These are phyloP conservation scores for Vigna unguiculata DNA, from an alignment of 306 rosid genomes.

Conservation along the genomic window DNA sequence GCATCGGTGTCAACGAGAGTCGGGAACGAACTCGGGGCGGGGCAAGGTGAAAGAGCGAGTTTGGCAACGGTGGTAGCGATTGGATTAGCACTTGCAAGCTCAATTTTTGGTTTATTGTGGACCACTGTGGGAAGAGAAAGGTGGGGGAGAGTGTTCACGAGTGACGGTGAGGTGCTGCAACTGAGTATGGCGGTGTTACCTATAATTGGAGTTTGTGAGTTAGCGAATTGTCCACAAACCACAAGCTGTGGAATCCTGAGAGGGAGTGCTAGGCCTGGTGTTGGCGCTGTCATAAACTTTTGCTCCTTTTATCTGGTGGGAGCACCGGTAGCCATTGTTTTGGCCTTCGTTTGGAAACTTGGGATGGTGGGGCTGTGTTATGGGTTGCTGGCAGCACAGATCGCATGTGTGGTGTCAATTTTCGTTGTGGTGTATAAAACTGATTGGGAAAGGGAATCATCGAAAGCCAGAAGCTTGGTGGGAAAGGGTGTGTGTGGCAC, in stretches of 20 bases:
- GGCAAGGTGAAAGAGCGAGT: conserved; percentile 49
- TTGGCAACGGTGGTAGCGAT: conserved; percentile 56
- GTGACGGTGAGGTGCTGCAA: conserved; percentile 54
- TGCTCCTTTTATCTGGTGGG: conserved; percentile 69
- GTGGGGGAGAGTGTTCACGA: conserved; percentile 63
- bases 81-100: conserved; percentile 54
- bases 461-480: conserved; percentile 58
- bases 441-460: conserved; percentile 62
- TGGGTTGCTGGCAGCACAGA: conserved; percentile 64
- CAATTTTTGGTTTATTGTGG: conserved; percentile 53
- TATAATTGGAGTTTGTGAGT: conserved; percentile 62
- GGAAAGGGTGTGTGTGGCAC: conserved; percentile 39
- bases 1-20: conserved; percentile 68
- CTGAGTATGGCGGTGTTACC: conserved; percentile 57
- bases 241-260: conserved; percentile 65
- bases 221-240: conserved; percentile 68
- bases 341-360: conserved; percentile 53
- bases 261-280: conserved; percentile 68
- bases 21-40: conserved; percentile 64
- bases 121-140: conserved; percentile 54
- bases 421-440: conserved; percentile 52
- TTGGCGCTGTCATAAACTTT: conserved; percentile 60
- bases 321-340: conserved; percentile 57
- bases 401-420: conserved; percentile 58
- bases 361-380: conserved; percentile 69